A percentile compares a stretch with the other conserved stretches of the same genome.
Conservation (phyloP, 345 rosid species). For the Aegle marmelos region DNA sequence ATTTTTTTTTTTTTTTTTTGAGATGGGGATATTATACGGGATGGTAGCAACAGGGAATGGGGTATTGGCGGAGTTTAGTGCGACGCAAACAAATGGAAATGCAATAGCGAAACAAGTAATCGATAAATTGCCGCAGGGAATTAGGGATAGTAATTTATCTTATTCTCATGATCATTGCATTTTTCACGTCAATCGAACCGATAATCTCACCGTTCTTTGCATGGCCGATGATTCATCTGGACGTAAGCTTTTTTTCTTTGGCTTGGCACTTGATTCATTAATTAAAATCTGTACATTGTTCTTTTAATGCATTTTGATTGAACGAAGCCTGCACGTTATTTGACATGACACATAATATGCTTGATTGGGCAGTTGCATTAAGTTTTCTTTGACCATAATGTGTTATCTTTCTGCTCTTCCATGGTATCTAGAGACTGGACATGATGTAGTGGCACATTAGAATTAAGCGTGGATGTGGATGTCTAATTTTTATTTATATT, state of each 20-base stretch:
- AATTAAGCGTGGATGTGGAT: too few species aligned
- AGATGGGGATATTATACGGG: conserved; percentile 48
- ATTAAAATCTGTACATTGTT: too few species aligned
- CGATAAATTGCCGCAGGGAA: conserved; percentile 28
- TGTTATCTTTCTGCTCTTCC: neutral
- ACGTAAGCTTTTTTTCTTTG: conserved; percentile 12
- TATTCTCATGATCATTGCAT: conserved; percentile 46
- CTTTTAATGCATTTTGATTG: neutral
- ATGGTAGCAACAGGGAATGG: conserved; percentile 51
- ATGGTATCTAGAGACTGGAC: too few species aligned
- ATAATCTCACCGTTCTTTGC: conserved; percentile 48
- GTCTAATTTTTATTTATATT: too few species aligned
- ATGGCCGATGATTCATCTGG: conserved; percentile 44
- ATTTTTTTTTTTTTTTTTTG: too few species aligned
- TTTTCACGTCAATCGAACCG: conserved; percentile 47
- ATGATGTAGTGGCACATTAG: too few species aligned
- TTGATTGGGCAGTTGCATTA: too few species aligned
- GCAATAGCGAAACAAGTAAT: conserved; percentile 40
- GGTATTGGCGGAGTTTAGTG: conserved; percentile 49
- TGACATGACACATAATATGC: too few species aligned
- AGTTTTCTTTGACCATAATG: neutral
- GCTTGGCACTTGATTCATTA: too few species aligned
- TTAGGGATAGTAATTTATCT: conserved; percentile 26
- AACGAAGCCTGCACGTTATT: too few species aligned
- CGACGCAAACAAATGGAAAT: conserved; percentile 33